These are phyloP conservation scores for Ambrosia hybrid DNA, from an alignment of 140 eudicot genomes.

Conservation along the genomic window DNA sequence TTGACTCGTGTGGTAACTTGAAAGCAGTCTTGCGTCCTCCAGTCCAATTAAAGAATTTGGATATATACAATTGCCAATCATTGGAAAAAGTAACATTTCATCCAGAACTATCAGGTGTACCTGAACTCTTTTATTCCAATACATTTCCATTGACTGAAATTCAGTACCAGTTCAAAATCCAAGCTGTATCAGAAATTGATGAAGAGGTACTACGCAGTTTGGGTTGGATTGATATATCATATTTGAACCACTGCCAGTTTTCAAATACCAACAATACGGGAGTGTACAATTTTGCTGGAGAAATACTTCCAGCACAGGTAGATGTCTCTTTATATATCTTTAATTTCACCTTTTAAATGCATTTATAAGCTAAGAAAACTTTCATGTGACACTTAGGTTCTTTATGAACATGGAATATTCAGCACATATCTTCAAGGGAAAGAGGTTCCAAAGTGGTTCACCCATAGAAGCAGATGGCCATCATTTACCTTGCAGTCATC, in stretches of 20 bases:
- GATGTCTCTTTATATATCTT: too few species aligned
- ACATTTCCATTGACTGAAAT: not conserved
- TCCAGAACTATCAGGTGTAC: not conserved
- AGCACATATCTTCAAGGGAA: too few species aligned
- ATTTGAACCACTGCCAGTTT: too few species aligned
- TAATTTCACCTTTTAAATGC: too few species aligned
- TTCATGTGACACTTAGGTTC: too few species aligned
- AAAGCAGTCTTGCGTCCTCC: not conserved
- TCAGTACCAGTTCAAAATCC: not conserved
- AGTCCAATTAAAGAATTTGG: not conserved
- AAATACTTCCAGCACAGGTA: too few species aligned
- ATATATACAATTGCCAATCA: not conserved
- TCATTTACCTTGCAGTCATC: slow-evolving; percentile 19
- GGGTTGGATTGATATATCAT: slow-evolving; percentile 6
- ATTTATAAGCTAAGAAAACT: too few species aligned
- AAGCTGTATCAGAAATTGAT: not conserved
- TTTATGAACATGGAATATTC: too few species aligned
- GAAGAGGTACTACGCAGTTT: slow-evolving; percentile 1
- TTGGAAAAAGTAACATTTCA: not conserved
- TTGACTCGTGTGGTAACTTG: not conserved
- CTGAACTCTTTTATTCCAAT: too few species aligned
- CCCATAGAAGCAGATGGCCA: not conserved
- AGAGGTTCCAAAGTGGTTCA: too few species aligned
- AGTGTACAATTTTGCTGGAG: too few species aligned
- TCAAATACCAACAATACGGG: too few species aligned